These are phyloP conservation scores for Boletus rubroflammeus DNA, from an alignment of 768 basidiomycete genomes.

Conservation along the genomic window DNA sequence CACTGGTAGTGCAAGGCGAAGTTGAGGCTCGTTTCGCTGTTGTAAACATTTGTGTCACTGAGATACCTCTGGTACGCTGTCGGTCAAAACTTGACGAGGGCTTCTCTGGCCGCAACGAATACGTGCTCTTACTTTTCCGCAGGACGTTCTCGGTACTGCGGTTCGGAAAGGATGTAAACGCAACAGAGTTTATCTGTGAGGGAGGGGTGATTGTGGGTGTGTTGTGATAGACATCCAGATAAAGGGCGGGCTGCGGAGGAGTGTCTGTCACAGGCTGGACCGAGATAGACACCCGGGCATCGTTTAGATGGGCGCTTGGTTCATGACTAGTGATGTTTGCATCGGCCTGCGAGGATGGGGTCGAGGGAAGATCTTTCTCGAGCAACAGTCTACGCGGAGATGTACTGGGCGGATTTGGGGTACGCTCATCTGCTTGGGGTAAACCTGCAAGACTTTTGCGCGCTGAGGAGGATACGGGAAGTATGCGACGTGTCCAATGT, in stretches of 20 bases:
- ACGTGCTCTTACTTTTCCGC: conserved; percentile 54
- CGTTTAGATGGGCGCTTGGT: conserved; percentile 4
- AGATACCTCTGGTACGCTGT: conserved; percentile 51
- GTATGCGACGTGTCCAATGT: conserved; percentile 56
- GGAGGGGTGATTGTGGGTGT: conserved; percentile 42
- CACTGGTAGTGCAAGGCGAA: conserved; percentile 22
- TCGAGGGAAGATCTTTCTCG: conserved; percentile 53
- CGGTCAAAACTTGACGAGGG: conserved; percentile 10
- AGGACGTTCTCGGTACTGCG: conserved; percentile 23
- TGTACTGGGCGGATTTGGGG: conserved; percentile 18
- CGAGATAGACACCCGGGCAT: conserved; percentile 14
- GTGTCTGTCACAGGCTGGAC: conserved; percentile 21
- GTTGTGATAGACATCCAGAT: conserved; percentile 55
- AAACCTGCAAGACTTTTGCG: conserved; percentile 29
- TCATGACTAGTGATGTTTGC: not conserved
- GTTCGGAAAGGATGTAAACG: conserved; percentile 34
- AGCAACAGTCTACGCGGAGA: conserved; percentile 9
- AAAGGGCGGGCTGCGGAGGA: conserved; percentile 53
- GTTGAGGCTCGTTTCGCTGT: conserved; percentile 46
- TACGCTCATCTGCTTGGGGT: conserved; percentile 23
- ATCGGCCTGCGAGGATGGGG: conserved; percentile 23
- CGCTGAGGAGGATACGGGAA: conserved; percentile 30
- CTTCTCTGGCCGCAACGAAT: conserved; percentile 22
- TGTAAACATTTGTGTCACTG: conserved; percentile 46
- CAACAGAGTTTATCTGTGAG: conserved; percentile 47